Evolutionary conservation across 345 rosid species (phyloP).

Genomic region (Euphorbia peplus): DNA sequence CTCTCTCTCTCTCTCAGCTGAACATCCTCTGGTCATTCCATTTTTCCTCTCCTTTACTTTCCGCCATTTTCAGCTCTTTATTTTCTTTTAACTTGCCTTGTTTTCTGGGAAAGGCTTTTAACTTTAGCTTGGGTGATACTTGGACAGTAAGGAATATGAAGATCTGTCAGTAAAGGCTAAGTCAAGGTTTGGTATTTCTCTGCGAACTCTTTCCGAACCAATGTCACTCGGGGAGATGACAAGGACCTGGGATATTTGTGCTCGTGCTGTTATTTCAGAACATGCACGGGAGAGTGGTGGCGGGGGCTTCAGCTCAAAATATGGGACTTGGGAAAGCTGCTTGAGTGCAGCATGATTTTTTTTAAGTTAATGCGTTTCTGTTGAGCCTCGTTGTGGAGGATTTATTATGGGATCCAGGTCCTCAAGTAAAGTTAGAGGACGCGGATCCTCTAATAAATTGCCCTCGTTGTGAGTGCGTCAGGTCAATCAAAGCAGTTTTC

Average conservation of each 20-base stretch:
- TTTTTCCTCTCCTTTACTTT: not conserved
- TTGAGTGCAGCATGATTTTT: constrained; percentile 20
- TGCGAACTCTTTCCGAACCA: constrained; percentile 34
- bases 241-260: constrained; percentile 34
- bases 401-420: too few relatives aligned
- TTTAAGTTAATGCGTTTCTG: not conserved
- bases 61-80: too few relatives aligned
- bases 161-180: constrained; percentile 34
- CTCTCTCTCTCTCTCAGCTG: not conserved
- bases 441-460: too few relatives aligned
- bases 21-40: too few relatives aligned
- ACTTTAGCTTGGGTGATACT: not conserved
- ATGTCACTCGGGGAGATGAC: constrained; percentile 37
- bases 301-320: constrained; percentile 44
- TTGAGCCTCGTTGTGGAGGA: too few relatives aligned
- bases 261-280: constrained; percentile 28
- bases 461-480: too few relatives aligned
- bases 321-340: constrained; percentile 41
- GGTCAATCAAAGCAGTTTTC: too few relatives aligned
- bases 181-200: constrained; percentile 23
- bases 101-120: too few relatives aligned
- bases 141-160: constrained; percentile 26
- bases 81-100: not conserved
- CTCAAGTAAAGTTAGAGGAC: too few relatives aligned
- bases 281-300: constrained; percentile 36